These are phyloP conservation scores for Rosa persica DNA, from an alignment of 306 rosid species.

Conservation along the genomic window DNA sequence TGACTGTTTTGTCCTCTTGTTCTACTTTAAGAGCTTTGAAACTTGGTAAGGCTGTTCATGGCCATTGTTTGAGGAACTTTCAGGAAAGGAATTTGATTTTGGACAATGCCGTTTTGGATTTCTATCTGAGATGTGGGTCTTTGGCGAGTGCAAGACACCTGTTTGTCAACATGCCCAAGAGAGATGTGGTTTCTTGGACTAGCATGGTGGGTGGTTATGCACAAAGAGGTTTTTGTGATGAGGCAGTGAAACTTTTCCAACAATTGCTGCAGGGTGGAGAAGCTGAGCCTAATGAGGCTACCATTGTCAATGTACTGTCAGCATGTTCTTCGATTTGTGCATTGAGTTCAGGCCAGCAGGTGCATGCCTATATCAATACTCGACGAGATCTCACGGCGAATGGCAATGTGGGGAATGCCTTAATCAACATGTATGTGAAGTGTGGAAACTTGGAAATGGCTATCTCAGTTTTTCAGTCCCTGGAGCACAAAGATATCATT, in stretches of 20 bases:
- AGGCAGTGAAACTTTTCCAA: slow-evolving; percentile 55
- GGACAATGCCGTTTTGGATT: slow-evolving; percentile 50
- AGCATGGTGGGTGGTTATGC: slow-evolving; percentile 68
- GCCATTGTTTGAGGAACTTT: slow-evolving; percentile 44
- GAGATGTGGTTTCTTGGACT: slow-evolving; percentile 78
- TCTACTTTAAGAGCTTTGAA: slow-evolving; percentile 46
- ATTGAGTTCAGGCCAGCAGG: slow-evolving; percentile 70
- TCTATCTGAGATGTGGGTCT: slow-evolving; percentile 58
- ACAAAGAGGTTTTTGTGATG: slow-evolving; percentile 49
- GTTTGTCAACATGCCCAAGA: slow-evolving; percentile 50
- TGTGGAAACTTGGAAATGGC: slow-evolving; percentile 56
- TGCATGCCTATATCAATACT: slow-evolving; percentile 51
- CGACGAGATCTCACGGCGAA: slow-evolving; percentile 39
- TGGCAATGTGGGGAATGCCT: slow-evolving; percentile 63
- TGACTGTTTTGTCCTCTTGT: slow-evolving; percentile 61
- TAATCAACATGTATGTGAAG: slow-evolving; percentile 77
- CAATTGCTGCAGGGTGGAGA: slow-evolving; percentile 45
- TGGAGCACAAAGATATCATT: slow-evolving; percentile 52
- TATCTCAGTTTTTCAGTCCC: slow-evolving; percentile 40
- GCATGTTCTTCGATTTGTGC: slow-evolving; percentile 67
- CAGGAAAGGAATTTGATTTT: slow-evolving; percentile 35
- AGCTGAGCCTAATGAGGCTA: slow-evolving; percentile 65
- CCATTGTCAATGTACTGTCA: slow-evolving; percentile 52
- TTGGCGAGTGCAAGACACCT: slow-evolving; percentile 41
- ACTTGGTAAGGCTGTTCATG: slow-evolving; percentile 61